These are phyloP conservation scores for Claviceps purpurea DNA, from an alignment of 2,329 filamentous ascomycete genomes.

Conservation along the genomic window DNA sequence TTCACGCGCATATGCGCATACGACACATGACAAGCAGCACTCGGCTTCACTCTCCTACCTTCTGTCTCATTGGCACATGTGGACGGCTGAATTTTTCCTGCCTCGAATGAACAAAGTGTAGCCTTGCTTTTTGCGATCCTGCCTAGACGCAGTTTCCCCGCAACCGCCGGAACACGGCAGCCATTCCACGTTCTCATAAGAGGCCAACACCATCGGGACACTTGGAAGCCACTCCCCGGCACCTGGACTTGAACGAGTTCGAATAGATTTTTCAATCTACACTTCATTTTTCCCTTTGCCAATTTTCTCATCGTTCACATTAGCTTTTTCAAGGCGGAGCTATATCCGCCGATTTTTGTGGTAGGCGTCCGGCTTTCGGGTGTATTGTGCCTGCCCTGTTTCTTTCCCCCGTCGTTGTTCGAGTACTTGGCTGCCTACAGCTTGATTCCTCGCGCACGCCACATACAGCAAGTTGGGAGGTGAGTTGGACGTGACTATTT, in stretches of 20 bases:
- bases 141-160: too few species aligned
- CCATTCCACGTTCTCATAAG: too few species aligned
- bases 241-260: background rate
- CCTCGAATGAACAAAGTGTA: too few species aligned
- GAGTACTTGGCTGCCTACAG: background rate
- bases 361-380: background rate
- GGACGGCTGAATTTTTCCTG: background rate
- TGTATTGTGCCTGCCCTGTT: background rate
- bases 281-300: background rate
- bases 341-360: too few species aligned
- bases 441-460: background rate
- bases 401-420: background rate
- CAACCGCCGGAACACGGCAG: too few species aligned
- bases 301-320: background rate
- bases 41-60: background rate
- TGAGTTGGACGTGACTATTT: background rate
- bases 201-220: background rate
- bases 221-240: background rate
- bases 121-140: too few species aligned
- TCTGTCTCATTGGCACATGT: background rate
- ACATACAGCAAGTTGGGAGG: background rate
- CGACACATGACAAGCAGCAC: background rate
- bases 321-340: too few species aligned
- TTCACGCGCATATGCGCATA: background rate
- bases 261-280: background rate